Percentiles rank a stretch among this genome's conserved stretches.
Evolutionary conservation across 257 asterid genomes (phyloP).

Genomic region (Ophiorrhiza pumila): DNA sequence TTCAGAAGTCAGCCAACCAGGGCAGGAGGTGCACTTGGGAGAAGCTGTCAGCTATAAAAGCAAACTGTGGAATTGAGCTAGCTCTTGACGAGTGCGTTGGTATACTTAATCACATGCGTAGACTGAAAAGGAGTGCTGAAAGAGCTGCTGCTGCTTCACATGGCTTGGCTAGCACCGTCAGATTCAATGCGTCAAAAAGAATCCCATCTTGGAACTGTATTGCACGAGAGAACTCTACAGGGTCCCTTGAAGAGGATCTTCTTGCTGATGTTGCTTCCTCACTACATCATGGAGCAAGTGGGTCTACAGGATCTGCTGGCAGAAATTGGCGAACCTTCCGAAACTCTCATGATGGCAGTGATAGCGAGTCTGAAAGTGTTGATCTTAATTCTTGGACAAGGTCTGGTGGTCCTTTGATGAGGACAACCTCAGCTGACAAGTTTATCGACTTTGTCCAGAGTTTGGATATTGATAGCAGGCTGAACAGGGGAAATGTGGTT

Average conservation of each 20-base stretch:
- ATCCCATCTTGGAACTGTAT: conserved; percentile 95
- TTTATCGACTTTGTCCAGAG: conserved; percentile 77
- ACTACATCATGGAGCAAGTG: conserved; percentile 38
- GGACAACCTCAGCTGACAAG: conserved; percentile 84
- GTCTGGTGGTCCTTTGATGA: conserved; percentile 97
- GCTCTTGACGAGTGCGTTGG: conserved; percentile 89
- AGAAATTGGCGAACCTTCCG: conserved; percentile 43
- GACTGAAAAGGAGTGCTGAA: conserved; percentile 74
- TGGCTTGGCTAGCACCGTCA: conserved; percentile 35
- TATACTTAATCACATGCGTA: conserved; percentile 88
- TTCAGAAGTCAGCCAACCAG: conserved; percentile 84
- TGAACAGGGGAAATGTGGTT: conserved; percentile 24
- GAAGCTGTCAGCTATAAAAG: conserved; percentile 89
- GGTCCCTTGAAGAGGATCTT: conserved; percentile 79
- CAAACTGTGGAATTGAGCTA: conserved; percentile 92
- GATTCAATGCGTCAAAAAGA: conserved; percentile 67
- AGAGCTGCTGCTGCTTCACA: conserved; percentile 80
- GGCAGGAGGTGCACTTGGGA: conserved; percentile 98
- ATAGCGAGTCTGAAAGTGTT: conserved; percentile 69
- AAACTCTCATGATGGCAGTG: conserved; percentile 62
- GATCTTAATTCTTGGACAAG: conserved; percentile 79
- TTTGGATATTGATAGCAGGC: conserved; percentile 41
- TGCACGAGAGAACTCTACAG: conserved; percentile 83
- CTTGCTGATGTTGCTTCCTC: conserved; percentile 47
- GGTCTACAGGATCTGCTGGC: conserved; percentile 3